These are phyloP conservation scores for Salvia splendens DNA, from an alignment of 257 asterid genomes.

Conservation along the genomic window DNA sequence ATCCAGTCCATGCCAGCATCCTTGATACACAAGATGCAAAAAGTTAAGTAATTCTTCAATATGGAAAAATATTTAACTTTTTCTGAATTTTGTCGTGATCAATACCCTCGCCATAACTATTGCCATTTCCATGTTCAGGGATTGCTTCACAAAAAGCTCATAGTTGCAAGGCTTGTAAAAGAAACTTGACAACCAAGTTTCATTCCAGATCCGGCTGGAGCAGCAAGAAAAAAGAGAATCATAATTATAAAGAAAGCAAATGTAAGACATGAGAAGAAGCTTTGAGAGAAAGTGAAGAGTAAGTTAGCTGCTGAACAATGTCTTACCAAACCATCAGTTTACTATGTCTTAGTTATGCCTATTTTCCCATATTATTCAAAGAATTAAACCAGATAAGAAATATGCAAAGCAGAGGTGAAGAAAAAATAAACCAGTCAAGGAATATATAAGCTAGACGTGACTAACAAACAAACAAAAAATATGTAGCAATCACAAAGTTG, in stretches of 20 bases:
- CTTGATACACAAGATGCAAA: slow-evolving; percentile 40
- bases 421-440: slow-evolving; percentile 20
- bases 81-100: slow-evolving; percentile 13
- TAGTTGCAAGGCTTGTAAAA: slow-evolving; percentile 96
- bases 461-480: slow-evolving; percentile 3
- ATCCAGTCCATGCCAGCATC: slow-evolving; percentile 96
- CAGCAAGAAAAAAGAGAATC: slow-evolving; percentile 30
- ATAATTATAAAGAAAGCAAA: slow-evolving; percentile 26
- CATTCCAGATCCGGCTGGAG: slow-evolving; percentile 96
- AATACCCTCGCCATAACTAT: slow-evolving; percentile 95
- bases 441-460: neutral
- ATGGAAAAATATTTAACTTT: neutral
- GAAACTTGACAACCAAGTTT: slow-evolving; percentile 92
- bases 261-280: slow-evolving; percentile 12
- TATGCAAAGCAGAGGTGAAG: neutral
- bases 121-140: slow-evolving; percentile 97
- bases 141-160: slow-evolving; percentile 97
- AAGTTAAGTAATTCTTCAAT: slow-evolving; percentile 1
- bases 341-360: neutral
- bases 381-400: slow-evolving; percentile 18
- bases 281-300: neutral
- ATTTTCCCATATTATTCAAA: neutral
- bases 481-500: slow-evolving; percentile 6
- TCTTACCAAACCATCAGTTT: slow-evolving; percentile 8
- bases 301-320: slow-evolving; percentile 1